These are phyloP conservation scores for Fusarium domesticum DNA, from an alignment of 2,329 filamentous ascomycete species.

Conservation along the genomic window DNA sequence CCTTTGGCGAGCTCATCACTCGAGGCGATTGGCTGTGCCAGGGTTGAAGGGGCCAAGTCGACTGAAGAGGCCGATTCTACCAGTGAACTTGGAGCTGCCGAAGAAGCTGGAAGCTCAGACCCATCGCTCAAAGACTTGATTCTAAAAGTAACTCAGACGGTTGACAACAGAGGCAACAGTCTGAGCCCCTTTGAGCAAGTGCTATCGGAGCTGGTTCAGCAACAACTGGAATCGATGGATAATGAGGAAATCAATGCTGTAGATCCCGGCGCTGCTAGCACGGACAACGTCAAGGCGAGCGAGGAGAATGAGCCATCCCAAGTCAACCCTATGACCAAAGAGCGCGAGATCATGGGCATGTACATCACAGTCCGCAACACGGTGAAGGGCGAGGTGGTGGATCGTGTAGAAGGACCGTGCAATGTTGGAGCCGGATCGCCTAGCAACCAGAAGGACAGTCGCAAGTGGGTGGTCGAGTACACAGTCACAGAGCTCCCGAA, in stretches of 20 bases:
- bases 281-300: not conserved
- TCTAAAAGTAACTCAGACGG: conserved; percentile 46
- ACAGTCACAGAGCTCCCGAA: conserved; percentile 60
- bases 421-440: not conserved
- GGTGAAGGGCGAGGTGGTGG: conserved; percentile 63
- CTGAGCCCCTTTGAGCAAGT: conserved; percentile 51
- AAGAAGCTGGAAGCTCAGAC: conserved; percentile 6
- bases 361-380: conserved; percentile 69
- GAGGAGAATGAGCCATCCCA: not conserved
- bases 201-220: conserved; percentile 47
- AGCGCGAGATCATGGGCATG: conserved; percentile 54
- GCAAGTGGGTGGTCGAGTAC: conserved; percentile 73
- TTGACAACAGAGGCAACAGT: conserved; percentile 41
- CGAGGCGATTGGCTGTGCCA: not conserved
- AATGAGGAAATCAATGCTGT: conserved; percentile 2
- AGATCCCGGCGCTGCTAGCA: not conserved
- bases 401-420: conserved; percentile 48
- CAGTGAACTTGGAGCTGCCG: not conserved
- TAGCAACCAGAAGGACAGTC: not conserved
- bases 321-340: not conserved
- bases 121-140: conserved; percentile 49
- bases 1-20: not conserved
- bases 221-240: conserved; percentile 21
- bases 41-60: not conserved
- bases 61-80: not conserved